Evolutionary conservation across 495 filamentous ascomycete genomes (phyloP), one percentile per base, ranked within the genome.

Genomic region (Lasiosphaeria hispida): DNA sequence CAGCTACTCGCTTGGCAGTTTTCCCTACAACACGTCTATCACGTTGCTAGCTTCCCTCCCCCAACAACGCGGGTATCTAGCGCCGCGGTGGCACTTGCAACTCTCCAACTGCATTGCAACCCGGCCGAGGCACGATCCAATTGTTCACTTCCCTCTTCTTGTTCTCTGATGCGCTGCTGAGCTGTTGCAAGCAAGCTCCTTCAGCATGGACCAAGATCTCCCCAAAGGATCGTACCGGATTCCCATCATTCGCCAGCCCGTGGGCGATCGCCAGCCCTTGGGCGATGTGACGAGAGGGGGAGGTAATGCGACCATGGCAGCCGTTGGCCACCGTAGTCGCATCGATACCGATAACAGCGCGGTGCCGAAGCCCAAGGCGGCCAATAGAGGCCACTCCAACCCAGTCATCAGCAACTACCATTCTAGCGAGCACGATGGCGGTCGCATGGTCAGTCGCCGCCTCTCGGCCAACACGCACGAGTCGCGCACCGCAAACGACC

Each of bases 231-330:
- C 8, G 23, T 49, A 30, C 40, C 64, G 60, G 15, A 41, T 67
- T 30, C 66, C 65, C n/a, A 43, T 62, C 40, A 55, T 62, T 48
- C 76, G 78, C 33, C 57, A 74, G 54, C 76, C 78, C 8, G 62
- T 81, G 18, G 75, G 75, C 50, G 79, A 82, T 61, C 76, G 78
- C 33, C 57, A 74, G 54, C 76, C 78, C 8, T 63, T 81, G 18
- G 75, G 75, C 50, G 79, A 82, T 61, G 73, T 76, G 55, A 78
- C 79, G 5, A 59, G 71, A 35, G 70, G 79, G 44, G 60, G 78
- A 33, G 75, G 77, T 64, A 77, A 76, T 49, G 55, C 62, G 40
- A 56, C 67, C 11, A 62, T 73, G 37, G 53, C 61, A 8, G 62
- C 61, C 14, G 53, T 49, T 10, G 13, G 30, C 18, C 50, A 63